A percentile compares a stretch with the other conserved stretches of the same genome.
These are phyloP conservation scores for Borealophlyctis nickersoniae DNA, from an alignment of 192 early-diverging fungal species.

Conservation along the genomic window DNA sequence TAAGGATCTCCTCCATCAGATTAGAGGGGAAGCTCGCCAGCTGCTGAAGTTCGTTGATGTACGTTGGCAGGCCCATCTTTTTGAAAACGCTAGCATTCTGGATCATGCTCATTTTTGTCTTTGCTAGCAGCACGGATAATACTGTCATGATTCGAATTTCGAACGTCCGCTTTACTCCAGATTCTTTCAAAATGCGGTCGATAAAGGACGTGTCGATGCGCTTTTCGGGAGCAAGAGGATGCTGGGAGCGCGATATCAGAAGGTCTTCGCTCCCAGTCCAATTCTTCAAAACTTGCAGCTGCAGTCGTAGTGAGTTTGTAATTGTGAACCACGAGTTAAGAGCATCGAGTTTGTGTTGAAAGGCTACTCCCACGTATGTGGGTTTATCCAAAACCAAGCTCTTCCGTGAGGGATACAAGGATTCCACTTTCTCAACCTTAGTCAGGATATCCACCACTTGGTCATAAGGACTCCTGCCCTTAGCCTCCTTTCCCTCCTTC, in stretches of 20 bases:
- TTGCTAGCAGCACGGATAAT: conserved; percentile 54
- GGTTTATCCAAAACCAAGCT: conserved; percentile 62
- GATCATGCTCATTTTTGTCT: conserved; percentile 68
- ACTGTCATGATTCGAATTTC: conserved; percentile 50
- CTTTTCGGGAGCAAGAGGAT: conserved; percentile 40
- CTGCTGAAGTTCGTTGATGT: conserved; percentile 63
- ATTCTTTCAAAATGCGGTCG: conserved; percentile 81
- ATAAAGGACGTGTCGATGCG: conserved; percentile 70
- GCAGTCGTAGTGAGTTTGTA: conserved; percentile 64
- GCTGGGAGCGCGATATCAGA: conserved; percentile 54
- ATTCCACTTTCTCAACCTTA: conserved; percentile 74
- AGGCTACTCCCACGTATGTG: conserved; percentile 61
- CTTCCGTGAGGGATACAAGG: conserved; percentile 70
- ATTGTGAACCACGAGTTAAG: conserved; percentile 76
- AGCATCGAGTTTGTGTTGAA: conserved; percentile 69
- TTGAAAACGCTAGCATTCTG: conserved; percentile 60
- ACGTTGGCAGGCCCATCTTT: conserved; percentile 71
- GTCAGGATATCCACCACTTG: conserved; percentile 70
- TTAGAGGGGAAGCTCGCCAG: conserved; percentile 74
- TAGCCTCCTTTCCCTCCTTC: conserved; percentile 30
- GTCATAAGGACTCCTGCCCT: conserved; percentile 39
- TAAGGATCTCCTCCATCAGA: conserved; percentile 79
- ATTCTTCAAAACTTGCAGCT: conserved; percentile 71
- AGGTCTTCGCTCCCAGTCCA: conserved; percentile 79
- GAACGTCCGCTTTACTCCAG: conserved; percentile 73